Evolutionary conservation across 148 eudicot genomes (phyloP), one percentile per base, ranked within the genome.

Genomic region (Camellia sinensis): DNA sequence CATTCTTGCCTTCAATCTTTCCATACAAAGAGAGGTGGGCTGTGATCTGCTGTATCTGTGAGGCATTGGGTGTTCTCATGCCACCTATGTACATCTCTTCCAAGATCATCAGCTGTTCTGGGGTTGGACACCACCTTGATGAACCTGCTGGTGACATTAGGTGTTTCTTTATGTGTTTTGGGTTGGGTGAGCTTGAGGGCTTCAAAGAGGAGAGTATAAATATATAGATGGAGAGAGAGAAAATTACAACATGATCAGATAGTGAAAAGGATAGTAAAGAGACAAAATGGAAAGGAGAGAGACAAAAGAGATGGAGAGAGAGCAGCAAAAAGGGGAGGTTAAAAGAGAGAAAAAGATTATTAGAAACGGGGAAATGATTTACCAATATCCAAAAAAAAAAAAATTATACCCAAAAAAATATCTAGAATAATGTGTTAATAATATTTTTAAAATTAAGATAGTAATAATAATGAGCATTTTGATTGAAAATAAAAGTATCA

Each of bases 51-150:
- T 92, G 98, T 68, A 94, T 92, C 73, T 92, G 95, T 18, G 89
- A 50, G 6, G 98, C 92, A 78, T 85, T 92, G 0, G 97, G 98
- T 1, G 97, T 94, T 53, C 90, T 82, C 4, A 90, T 80, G 4
- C 98, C 98, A 1, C 88, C 84, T 77, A 87, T 88, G 67, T 94
- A 94, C 89, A 92, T 90, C 71, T 90, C 95, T 59, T 94, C 95
- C n/a, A 94, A 83, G 41, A 94, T 87, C 97, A 94, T 94, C 56
- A 94, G 84, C 68, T 94, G 98, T 72, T 94, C 95, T 22, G 94
- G 90, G 7, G 98, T 92, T 70, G 98, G 98, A 60, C 95, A 88
- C 98, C 98, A 94, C 78, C 98, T 78, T 73, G 93, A 84, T 68
- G 89, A 84, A 77, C 88, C 84, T 78, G 83, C 84, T 56, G 91